phyloP scores from a whole-genome alignment of 495 filamentous ascomycete species.

The Corynascus novoguineensis region DNA sequence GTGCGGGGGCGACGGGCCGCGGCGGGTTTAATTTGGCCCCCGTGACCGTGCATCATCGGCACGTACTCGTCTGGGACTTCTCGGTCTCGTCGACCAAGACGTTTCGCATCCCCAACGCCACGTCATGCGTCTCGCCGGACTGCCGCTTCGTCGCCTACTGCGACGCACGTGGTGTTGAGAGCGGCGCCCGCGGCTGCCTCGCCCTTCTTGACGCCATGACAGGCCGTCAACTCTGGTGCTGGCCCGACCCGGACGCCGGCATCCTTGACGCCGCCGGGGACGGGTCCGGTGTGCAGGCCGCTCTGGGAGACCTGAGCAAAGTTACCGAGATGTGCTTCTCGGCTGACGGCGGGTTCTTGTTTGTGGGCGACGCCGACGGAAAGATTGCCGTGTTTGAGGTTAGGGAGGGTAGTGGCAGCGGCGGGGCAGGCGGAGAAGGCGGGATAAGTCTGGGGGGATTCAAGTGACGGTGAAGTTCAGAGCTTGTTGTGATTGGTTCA shows the following conservation, averaged over 20 bases:
- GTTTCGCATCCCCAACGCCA: conserved; percentile 33
- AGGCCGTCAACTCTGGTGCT: conserved; percentile 31
- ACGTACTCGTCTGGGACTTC: conserved; percentile 37
- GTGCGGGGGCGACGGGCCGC: conserved; percentile 13
- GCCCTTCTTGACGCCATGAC: conserved; percentile 33
- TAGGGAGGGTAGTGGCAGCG: conserved; percentile 17
- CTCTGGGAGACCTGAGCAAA: conserved; percentile 22
- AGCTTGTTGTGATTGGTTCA: too few species aligned
- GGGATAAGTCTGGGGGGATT: background rate
- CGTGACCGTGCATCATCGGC: conserved; percentile 24
- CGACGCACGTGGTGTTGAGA: conserved; percentile 25
- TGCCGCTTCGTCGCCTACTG: conserved; percentile 34
- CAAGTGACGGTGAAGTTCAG: background rate
- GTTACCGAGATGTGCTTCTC: conserved; percentile 33
- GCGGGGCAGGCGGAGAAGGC: background rate
- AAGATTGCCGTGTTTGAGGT: conserved; percentile 30
- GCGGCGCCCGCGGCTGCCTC: conserved; percentile 27
- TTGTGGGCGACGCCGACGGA: conserved; percentile 28
- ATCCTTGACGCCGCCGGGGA: conserved; percentile 13
- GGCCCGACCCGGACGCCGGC: conserved; percentile 31
- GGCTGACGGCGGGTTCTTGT: conserved; percentile 31
- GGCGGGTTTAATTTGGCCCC: conserved; percentile 29
- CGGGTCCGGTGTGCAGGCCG: conserved; percentile 21
- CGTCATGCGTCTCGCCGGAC: conserved; percentile 31
- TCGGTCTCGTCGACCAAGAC: conserved; percentile 28